Percentiles rank a stretch among this genome's conserved stretches.
These are phyloP conservation scores for Grosmannia clavigera DNA, from an alignment of 2,329 filamentous ascomycete genomes.

Conservation along the genomic window DNA sequence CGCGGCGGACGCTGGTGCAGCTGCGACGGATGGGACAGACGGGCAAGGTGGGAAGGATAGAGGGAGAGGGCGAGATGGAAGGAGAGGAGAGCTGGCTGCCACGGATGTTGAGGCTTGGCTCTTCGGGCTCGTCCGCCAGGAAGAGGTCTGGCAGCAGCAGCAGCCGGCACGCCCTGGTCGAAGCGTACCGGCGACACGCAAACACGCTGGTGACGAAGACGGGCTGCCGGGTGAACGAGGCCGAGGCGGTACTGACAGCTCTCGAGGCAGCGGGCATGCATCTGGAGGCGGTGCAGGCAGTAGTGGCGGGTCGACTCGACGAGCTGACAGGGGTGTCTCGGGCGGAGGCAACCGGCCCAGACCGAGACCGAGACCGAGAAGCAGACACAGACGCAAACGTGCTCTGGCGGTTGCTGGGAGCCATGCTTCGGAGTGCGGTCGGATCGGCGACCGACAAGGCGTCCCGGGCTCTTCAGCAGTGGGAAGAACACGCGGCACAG, in stretches of 20 bases:
- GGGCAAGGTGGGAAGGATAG: neutral
- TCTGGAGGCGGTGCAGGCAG: slow-evolving; percentile 56
- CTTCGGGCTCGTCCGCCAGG: slow-evolving; percentile 24
- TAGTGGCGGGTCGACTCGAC: slow-evolving; percentile 49
- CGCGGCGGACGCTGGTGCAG: slow-evolving; percentile 5
- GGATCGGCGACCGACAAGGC: neutral
- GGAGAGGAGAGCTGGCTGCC: slow-evolving; percentile 17
- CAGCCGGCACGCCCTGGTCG: slow-evolving; percentile 40
- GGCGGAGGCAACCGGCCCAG: neutral
- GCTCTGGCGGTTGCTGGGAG: neutral
- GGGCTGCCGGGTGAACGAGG: slow-evolving; percentile 52
- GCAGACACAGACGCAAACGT: neutral
- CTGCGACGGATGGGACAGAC: slow-evolving; percentile 2
- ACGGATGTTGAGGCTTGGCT: slow-evolving; percentile 9
- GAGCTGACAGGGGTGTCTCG: slow-evolving; percentile 23
- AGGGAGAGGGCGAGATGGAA: no score
- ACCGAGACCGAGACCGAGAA: neutral
- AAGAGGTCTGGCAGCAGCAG: slow-evolving; percentile 21
- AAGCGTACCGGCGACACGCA: slow-evolving; percentile 67
- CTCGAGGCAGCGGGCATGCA: slow-evolving; percentile 58
- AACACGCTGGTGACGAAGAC: slow-evolving; percentile 59
- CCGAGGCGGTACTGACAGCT: slow-evolving; percentile 52
- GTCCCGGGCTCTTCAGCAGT: neutral
- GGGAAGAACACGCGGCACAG: slow-evolving; percentile 4
- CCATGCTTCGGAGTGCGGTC: neutral